Conservation (phyloP, 192 early-diverging fungal species). For the Paraglomus occultum region DNA sequence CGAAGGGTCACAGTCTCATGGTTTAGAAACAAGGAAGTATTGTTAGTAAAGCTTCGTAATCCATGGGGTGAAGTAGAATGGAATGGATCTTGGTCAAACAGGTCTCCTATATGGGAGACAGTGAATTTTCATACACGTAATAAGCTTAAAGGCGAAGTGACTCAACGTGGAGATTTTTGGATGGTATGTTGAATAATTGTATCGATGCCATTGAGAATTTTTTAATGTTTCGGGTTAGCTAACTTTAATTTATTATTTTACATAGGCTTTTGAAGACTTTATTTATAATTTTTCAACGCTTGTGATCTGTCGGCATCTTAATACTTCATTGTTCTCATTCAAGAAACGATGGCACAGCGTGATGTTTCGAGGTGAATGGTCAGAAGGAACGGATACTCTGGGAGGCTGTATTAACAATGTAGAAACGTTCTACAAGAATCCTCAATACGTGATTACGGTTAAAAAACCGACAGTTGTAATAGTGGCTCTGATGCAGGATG, state of each 20-base stretch:
- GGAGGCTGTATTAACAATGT: constrained; percentile 45
- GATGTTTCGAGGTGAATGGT: constrained; percentile 41
- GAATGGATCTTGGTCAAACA: constrained; percentile 41
- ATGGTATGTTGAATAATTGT: constrained; percentile 38
- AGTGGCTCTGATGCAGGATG: constrained; percentile 45
- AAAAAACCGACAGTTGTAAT: constrained; percentile 28
- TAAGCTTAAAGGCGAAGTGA: constrained; percentile 32
- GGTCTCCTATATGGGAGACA: constrained; percentile 40
- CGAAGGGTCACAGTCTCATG: constrained; percentile 32
- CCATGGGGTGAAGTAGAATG: constrained; percentile 41
- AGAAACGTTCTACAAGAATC: constrained; percentile 42
- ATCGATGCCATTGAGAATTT: background rate
- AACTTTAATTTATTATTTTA: background rate
- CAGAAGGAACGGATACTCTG: constrained; percentile 32
- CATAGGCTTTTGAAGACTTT: constrained; percentile 39
- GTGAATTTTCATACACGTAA: constrained; percentile 37
- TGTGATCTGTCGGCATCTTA: constrained; percentile 43
- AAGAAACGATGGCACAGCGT: constrained; percentile 34
- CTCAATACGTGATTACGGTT: constrained; percentile 38
- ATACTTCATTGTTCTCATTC: constrained; percentile 28
- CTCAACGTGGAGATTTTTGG: constrained; percentile 45
- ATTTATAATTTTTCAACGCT: constrained; percentile 39
- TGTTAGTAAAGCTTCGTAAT: constrained; percentile 43
- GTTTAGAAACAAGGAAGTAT: constrained; percentile 30
- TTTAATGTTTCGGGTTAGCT: constrained; percentile 16